Evolutionary conservation across 2,329 filamentous ascomycete genomes (phyloP), one percentile per base, ranked within the genome.

Genomic region (Penicillium sp.): DNA sequence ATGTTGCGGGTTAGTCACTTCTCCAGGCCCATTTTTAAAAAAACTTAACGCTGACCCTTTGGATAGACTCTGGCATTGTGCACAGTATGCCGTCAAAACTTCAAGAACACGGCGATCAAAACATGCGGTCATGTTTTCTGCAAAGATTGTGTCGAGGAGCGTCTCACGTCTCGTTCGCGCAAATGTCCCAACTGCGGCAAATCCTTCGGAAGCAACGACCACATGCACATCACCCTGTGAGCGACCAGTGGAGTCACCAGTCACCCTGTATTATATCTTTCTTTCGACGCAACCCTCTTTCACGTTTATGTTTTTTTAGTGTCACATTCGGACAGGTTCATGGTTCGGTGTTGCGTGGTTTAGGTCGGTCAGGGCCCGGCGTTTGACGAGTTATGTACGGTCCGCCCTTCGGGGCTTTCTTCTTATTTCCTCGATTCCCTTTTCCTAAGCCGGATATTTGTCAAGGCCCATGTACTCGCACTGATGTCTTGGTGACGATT

Each of bases 111-210:
- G 0, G 88, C 88, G 9, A 83, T 99, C 72, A 95, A 94, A 76
- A 92, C 90, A 1, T 99, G 94, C 72, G 94, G 94, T 1, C 94
- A 99, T 73, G 84, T 96, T 45, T 96, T 97, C 74, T 99, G 94
- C 81, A 87, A 88, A 68, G 83, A 86, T 45, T 99, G 94, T 70
- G 89, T 97, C 22, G 90, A 96, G 60, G 89, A 95, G 67, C 87
- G 94, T 53, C 86, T 97, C 57, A 86, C 85, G 43, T 96, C 94
- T 67, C 89, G 94, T 34, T 92, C 93, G 77, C 85, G 94, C 62
- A 97, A 97, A 74, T 99, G 94, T 68, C 94, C 94, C 3, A 93
- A 90, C 64, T 99, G 95, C 79, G 91, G 89, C 66, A 89, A 89
- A 74, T 86, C 90, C 4, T 99, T 99, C 71, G 93, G 96, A 67